Percentiles rank a stretch among this genome's conserved stretches.
These are phyloP conservation scores for Yarrowia keelungensis DNA, from an alignment of 805 yeast species.

Conservation along the genomic window DNA sequence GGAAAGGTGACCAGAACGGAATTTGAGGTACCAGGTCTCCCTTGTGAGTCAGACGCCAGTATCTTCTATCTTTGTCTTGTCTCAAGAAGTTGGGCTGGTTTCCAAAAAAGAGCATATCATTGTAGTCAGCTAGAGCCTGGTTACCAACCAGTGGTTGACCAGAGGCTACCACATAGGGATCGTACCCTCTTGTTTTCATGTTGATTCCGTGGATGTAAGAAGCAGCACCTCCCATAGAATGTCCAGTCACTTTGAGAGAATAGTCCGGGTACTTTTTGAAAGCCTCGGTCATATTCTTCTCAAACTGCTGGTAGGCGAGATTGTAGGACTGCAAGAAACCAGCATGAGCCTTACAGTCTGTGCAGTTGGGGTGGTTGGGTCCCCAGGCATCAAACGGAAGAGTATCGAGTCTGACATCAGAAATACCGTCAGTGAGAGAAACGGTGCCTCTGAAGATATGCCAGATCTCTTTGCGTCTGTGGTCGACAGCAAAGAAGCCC, in stretches of 20 bases:
- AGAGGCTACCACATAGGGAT: constrained; percentile 9
- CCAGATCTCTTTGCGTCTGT: constrained; percentile 9
- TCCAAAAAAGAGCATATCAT: constrained; percentile 15
- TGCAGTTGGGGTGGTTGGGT: constrained; percentile 13
- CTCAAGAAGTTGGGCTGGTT: constrained; percentile 7
- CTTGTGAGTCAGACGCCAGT: constrained; percentile 10
- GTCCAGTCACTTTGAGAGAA: constrained; percentile 20
- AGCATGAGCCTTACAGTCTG: constrained; percentile 5
- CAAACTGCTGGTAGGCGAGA: constrained; percentile 2
- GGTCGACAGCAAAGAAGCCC: constrained; percentile 10
- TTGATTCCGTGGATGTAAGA: constrained; percentile 8
- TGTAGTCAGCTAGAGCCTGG: constrained; percentile 11
- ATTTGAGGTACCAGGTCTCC: constrained; percentile 16
- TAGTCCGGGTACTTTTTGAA: constrained; percentile 18
- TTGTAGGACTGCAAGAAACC: constrained; percentile 8
- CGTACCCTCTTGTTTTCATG: constrained; percentile 14
- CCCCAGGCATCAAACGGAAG: constrained; percentile 17
- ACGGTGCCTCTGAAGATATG: constrained; percentile 8
- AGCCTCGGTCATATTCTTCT: constrained; percentile 7
- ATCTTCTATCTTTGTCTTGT: background rate
- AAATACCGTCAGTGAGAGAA: constrained; percentile 9
- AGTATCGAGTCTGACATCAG: background rate
- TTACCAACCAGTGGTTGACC: constrained; percentile 17
- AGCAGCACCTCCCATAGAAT: constrained; percentile 20
- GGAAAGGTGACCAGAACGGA: constrained; percentile 10